A percentile compares a stretch with the other conserved stretches of the same genome.
phyloP scores from a whole-genome alignment of 495 filamentous ascomycete genomes.

The Glutinoglossum americanum region DNA sequence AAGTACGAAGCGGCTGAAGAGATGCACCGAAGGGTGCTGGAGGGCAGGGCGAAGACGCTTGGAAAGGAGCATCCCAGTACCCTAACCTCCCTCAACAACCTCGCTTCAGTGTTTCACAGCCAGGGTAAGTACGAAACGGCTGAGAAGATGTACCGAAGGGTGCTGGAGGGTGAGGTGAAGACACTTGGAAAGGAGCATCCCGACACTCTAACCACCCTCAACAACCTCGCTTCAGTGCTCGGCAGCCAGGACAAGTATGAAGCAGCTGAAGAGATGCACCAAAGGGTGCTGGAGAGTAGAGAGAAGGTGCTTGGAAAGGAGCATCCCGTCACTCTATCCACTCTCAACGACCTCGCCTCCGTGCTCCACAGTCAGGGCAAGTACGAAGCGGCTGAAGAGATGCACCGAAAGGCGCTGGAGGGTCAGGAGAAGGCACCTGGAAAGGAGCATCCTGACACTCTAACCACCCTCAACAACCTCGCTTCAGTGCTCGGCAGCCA shows the following conservation, averaged over 20 bases:
- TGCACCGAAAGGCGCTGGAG: background rate
- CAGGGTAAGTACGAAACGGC: background rate
- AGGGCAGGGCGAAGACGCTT: background rate
- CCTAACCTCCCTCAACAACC: conserved; percentile 3
- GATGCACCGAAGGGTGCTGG: background rate
- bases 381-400: background rate
- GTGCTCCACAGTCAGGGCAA: background rate
- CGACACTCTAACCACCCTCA: conserved; percentile 4
- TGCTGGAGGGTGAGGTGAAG: background rate
- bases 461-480: conserved; percentile 5
- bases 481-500: background rate
- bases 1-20: background rate
- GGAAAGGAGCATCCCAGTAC: background rate
- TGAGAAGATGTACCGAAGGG: background rate
- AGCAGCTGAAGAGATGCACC: background rate
- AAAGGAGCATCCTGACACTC: conserved; percentile 1
- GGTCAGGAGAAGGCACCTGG: background rate
- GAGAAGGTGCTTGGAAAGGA: background rate
- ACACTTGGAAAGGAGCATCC: background rate
- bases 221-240: background rate
- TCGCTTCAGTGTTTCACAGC: background rate
- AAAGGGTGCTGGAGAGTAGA: background rate
- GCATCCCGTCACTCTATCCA: conserved; percentile 2
- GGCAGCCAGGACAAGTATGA: background rate
- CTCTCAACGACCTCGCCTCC: conserved; percentile 2